Conservation (phyloP, 2,329 filamentous ascomycete genomes). For the Saccharata proteae region DNA sequence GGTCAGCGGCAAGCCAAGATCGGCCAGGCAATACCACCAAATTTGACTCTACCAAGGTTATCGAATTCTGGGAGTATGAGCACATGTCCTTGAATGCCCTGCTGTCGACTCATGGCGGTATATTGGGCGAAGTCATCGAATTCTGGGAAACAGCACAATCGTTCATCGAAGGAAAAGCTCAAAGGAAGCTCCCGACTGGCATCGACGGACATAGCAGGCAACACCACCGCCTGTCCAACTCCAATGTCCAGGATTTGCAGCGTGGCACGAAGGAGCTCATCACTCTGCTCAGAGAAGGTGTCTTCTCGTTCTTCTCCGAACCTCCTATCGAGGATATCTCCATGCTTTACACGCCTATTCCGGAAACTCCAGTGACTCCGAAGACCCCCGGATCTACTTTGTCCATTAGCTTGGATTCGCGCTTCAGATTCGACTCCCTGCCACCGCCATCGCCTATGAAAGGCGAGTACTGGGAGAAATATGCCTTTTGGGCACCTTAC, state of each 20-base stretch:
- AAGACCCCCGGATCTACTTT: constrained; percentile 42
- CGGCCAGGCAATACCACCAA: constrained; percentile 33
- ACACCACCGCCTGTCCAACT: constrained; percentile 67
- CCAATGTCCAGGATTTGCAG: constrained; percentile 59
- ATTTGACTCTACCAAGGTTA: constrained; percentile 67
- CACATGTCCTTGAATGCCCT: constrained; percentile 60
- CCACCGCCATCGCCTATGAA: constrained; percentile 61
- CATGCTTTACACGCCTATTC: constrained; percentile 69
- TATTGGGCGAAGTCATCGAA: constrained; percentile 79
- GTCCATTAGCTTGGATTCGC: constrained; percentile 51
- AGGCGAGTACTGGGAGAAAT: constrained; percentile 87
- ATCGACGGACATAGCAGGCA: constrained; percentile 69
- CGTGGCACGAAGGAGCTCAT: constrained; percentile 74
- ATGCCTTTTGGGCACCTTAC: constrained; percentile 88
- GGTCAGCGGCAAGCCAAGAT: constrained; percentile 48
- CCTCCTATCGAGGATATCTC: constrained; percentile 86
- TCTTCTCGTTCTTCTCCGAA: constrained; percentile 74
- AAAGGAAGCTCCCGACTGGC: constrained; percentile 65
- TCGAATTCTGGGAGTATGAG: constrained; percentile 90
- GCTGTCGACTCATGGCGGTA: constrained; percentile 60
- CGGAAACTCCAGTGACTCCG: constrained; percentile 57
- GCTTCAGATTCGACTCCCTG: constrained; percentile 71
- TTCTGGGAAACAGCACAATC: constrained; percentile 89
- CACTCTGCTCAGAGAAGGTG: constrained; percentile 64
- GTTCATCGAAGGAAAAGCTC: constrained; percentile 78